Evolutionary conservation across 2,329 filamentous ascomycete species (phyloP), one percentile per base, ranked within the genome.

Genomic region (Cladosporium sp.): DNA sequence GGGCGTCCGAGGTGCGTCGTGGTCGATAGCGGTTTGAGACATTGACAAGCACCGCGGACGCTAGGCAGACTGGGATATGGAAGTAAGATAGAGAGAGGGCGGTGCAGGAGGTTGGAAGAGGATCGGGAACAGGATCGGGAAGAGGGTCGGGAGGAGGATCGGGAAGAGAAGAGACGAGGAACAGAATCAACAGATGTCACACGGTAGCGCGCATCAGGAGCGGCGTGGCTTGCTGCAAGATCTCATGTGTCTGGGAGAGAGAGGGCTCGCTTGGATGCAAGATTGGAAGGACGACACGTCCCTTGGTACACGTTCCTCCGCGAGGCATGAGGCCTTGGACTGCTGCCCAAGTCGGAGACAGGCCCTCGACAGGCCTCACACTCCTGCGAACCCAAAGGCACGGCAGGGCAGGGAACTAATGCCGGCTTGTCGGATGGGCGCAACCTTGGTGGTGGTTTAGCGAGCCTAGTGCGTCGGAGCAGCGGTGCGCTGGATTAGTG

Each of bases 341-440:
- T 21, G 60, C 31, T 55, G 61, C 61, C 61, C 61, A 46, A 63
- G 50, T 28, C 23, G 50, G 56, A 23, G 50, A 26, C 52, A 63
- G 61, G 50, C 61, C 31, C 8, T 35, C 31, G 31, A 16, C 33
- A 35, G 33, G 33, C 33, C 33, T 35, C 56, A 37, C 61, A 37
- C 52, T 31, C 52, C 61, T 52, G 35, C 33, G 26, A 29, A 46
- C 60, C 60, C 60, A 37, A 37, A 26, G 60, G 31, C 46, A 53
- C 44, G 49, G 59, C 28, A 40, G 26, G 8, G 6, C 14, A 21
- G 16, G 8, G n/a, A 23, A 14, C 50, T 56, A 63, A 56, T 55
- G 61, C 49, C 61, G 61, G 50, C 49, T 63, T 33, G 23, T 55
- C 31, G 50, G 61, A 18, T 44, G 37, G 1, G 6, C 6, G 16